Conservation (phyloP, 805 yeast genomes). For the Geotrichum ghanense region DNA sequence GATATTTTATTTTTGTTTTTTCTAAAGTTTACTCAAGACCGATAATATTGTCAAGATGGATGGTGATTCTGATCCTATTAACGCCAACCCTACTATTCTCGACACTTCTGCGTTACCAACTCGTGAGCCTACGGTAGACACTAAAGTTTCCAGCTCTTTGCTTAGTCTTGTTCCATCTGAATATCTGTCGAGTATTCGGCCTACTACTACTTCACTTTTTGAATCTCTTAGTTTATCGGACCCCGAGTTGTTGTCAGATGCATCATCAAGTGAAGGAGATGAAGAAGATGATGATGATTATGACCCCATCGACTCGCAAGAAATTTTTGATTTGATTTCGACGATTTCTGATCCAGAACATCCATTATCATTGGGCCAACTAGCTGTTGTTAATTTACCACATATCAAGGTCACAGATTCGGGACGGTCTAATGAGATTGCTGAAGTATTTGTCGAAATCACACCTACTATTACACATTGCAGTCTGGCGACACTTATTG, state of each 20-base stretch:
- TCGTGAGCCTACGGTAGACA: slow-evolving; percentile 27
- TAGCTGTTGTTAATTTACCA: slow-evolving; percentile 78
- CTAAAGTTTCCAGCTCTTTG: neutral
- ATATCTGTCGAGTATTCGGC: slow-evolving; percentile 1
- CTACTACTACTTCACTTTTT: neutral
- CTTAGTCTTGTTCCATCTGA: neutral
- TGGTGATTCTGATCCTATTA: slow-evolving; percentile 55
- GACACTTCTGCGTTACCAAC: slow-evolving; percentile 71
- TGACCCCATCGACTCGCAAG: slow-evolving; percentile 78
- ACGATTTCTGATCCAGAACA: slow-evolving; percentile 95
- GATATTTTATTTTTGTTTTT: no score
- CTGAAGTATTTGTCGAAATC: slow-evolving; percentile 68
- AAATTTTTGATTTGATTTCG: slow-evolving; percentile 75
- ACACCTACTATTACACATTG: slow-evolving; percentile 99
- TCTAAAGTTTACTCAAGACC: no score
- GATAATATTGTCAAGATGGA: neutral
- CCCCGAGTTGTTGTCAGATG: slow-evolving; percentile 11
- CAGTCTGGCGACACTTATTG: slow-evolving; percentile 89
- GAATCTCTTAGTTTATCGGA: neutral
- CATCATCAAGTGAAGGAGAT: slow-evolving; percentile 7
- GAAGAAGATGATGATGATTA: slow-evolving; percentile 17
- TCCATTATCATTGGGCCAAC: slow-evolving; percentile 86
- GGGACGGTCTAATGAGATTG: slow-evolving; percentile 41
- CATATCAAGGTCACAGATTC: slow-evolving; percentile 66
- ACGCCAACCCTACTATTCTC: slow-evolving; percentile 81